These are phyloP conservation scores for Helenozyma baotianmanensis DNA, from an alignment of 805 yeast species.

Conservation along the genomic window DNA sequence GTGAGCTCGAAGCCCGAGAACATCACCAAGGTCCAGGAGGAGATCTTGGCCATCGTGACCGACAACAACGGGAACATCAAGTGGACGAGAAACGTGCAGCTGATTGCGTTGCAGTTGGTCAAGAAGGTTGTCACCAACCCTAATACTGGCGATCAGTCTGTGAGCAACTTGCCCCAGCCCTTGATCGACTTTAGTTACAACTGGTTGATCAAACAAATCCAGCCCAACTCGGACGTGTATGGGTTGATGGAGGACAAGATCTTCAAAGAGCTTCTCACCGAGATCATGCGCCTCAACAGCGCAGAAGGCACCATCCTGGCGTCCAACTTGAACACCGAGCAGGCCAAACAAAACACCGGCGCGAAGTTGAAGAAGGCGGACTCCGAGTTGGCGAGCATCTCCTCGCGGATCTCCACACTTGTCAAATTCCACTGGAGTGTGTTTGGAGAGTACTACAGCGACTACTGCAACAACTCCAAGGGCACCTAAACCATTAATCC, in stretches of 20 bases:
- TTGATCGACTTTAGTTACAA: slow-evolving; percentile 59
- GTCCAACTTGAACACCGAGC: slow-evolving; percentile 2
- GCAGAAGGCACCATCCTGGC: slow-evolving; percentile 2
- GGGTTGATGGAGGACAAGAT: slow-evolving; percentile 67
- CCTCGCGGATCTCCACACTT: slow-evolving; percentile 58
- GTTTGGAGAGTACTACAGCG: slow-evolving; percentile 65
- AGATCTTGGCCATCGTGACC: slow-evolving; percentile 71
- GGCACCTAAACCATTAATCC: not conserved
- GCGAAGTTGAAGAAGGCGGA: slow-evolving; percentile 15
- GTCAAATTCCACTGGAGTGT: slow-evolving; percentile 81
- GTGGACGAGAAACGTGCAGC: slow-evolving; percentile 80
- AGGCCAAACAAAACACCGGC: slow-evolving; percentile 2
- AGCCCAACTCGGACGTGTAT: slow-evolving; percentile 74
- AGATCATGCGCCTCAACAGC: slow-evolving; percentile 22
- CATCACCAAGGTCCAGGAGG: slow-evolving; percentile 53
- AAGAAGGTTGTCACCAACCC: slow-evolving; percentile 30
- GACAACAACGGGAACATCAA: slow-evolving; percentile 84
- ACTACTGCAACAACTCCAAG: slow-evolving; percentile 16
- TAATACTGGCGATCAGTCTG: slow-evolving; percentile 6
- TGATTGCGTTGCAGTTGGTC: slow-evolving; percentile 65
- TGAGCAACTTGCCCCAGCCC: slow-evolving; percentile 30
- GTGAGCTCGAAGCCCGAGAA: slow-evolving; percentile 27
- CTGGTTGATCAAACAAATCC: slow-evolving; percentile 84
- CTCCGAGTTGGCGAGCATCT: slow-evolving; percentile 52
- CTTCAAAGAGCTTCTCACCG: slow-evolving; percentile 45